These are phyloP conservation scores for Phlegmacium glaucopus DNA, from an alignment of 768 basidiomycete species.

Conservation along the genomic window DNA sequence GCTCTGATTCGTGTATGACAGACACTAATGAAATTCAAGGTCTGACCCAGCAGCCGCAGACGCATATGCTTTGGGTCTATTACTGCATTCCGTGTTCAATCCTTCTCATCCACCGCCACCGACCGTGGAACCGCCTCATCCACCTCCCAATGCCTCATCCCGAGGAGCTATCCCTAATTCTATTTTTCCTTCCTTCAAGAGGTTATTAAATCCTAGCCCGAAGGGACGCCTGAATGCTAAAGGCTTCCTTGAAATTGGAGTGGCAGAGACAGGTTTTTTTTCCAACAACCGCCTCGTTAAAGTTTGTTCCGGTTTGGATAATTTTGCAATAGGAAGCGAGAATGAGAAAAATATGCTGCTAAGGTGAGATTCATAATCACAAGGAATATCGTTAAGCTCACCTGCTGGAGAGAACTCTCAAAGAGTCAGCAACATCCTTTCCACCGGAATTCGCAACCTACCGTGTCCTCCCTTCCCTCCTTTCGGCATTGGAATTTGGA, in stretches of 20 bases:
- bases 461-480: slow-evolving; percentile 84
- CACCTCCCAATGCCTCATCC: slow-evolving; percentile 71
- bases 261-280: slow-evolving; percentile 83
- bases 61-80: slow-evolving; percentile 83
- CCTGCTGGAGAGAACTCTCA: slow-evolving; percentile 54
- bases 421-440: slow-evolving; percentile 75
- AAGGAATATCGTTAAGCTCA: slow-evolving; percentile 3
- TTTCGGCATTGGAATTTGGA: slow-evolving; percentile 75
- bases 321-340: slow-evolving; percentile 79
- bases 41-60: slow-evolving; percentile 65
- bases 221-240: slow-evolving; percentile 75
- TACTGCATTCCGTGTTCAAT: slow-evolving; percentile 88
- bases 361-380: slow-evolving; percentile 39
- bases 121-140: slow-evolving; percentile 68
- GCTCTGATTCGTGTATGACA: slow-evolving; percentile 1
- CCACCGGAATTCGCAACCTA: slow-evolving; percentile 83
- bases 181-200: slow-evolving; percentile 81
- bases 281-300: slow-evolving; percentile 76
- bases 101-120: slow-evolving; percentile 69
- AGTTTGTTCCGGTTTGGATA: slow-evolving; percentile 81
- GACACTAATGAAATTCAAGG: slow-evolving; percentile 22
- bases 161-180: slow-evolving; percentile 72
- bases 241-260: slow-evolving; percentile 76
- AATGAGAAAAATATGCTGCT: slow-evolving; percentile 73
- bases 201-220: slow-evolving; percentile 85